Conservation (phyloP, 306 rosid genomes). For the Cotoneaster glaucophyllus region DNA sequence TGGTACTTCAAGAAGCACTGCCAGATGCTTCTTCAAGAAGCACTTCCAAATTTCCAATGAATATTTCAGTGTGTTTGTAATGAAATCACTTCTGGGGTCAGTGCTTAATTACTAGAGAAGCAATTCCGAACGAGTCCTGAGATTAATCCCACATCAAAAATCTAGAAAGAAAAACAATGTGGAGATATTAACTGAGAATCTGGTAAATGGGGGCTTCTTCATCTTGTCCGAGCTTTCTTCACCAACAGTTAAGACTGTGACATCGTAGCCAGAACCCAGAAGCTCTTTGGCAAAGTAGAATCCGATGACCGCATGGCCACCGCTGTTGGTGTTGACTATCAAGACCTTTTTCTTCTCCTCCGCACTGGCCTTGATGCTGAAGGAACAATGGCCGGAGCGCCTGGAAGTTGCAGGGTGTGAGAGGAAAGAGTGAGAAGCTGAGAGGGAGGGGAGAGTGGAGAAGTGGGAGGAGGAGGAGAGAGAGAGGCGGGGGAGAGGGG, state of each 20-base stretch:
- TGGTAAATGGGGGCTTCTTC: slow-evolving; percentile 85
- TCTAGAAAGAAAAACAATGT: slow-evolving; percentile 7
- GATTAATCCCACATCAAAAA: not conserved
- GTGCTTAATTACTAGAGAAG: too few relatives aligned
- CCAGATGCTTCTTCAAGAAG: not conserved
- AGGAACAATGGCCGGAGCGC: slow-evolving; percentile 27
- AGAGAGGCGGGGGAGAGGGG: slow-evolving; percentile 39
- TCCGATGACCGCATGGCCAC: slow-evolving; percentile 86
- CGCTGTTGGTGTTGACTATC: slow-evolving; percentile 73
- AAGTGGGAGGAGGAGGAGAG: slow-evolving; percentile 40
- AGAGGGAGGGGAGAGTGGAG: slow-evolving; percentile 36
- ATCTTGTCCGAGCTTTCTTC: slow-evolving; percentile 79
- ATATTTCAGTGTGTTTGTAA: not conserved
- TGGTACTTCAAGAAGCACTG: too few relatives aligned
- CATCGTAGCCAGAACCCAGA: slow-evolving; percentile 68
- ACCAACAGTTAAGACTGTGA: slow-evolving; percentile 78
- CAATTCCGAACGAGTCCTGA: not conserved
- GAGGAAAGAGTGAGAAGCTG: slow-evolving; percentile 33
- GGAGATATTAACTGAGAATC: slow-evolving; percentile 59
- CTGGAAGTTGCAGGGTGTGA: slow-evolving; percentile 28
- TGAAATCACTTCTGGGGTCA: not conserved
- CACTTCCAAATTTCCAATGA: not conserved
- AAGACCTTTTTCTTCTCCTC: slow-evolving; percentile 67
- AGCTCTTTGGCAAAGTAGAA: slow-evolving; percentile 86
- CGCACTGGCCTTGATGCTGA: slow-evolving; percentile 41